These are phyloP conservation scores for Xylariomycetidae sp. DNA, from an alignment of 2,329 filamentous ascomycete species.

Conservation along the genomic window DNA sequence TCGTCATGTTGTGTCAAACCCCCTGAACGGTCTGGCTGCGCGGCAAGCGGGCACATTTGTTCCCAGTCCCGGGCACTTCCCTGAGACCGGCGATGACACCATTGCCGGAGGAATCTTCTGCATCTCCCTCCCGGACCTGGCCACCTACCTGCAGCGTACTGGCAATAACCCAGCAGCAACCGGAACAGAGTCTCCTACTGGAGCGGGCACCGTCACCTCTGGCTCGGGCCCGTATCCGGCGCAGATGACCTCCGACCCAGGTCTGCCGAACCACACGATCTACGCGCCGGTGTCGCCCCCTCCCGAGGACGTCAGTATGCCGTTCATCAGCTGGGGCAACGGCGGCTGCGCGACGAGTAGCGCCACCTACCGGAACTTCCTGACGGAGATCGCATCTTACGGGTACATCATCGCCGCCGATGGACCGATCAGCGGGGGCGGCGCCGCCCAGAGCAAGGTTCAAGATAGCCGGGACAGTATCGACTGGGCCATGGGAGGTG, in stretches of 20 bases:
- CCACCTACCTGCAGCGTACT: conserved; percentile 10
- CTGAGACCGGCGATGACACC: conserved; percentile 16
- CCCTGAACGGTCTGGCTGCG: neutral
- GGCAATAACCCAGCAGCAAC: conserved; percentile 15
- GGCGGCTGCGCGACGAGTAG: conserved; percentile 17
- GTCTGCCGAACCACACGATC: conserved; percentile 16
- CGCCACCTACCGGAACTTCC: conserved; percentile 15
- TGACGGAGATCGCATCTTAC: conserved; percentile 18
- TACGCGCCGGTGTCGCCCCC: conserved; percentile 14
- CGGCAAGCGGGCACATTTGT: conserved; percentile 9
- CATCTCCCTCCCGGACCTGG: conserved; percentile 15
- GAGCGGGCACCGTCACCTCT: conserved; percentile 5
- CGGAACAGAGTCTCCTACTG: conserved; percentile 12
- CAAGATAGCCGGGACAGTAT: conserved; percentile 10
- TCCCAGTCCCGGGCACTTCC: conserved; percentile 15
- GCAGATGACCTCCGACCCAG: conserved; percentile 8
- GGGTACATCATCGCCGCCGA: conserved; percentile 19
- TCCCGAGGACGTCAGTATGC: conserved; percentile 8
- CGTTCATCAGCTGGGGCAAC: conserved; percentile 18
- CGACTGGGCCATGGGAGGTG: conserved; percentile 12
- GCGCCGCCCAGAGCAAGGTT: conserved; percentile 11
- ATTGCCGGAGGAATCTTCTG: conserved; percentile 19
- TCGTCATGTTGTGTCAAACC: neutral
- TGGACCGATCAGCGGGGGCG: conserved; percentile 10
- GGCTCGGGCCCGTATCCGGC: conserved; percentile 17